Conservation (phyloP, 495 filamentous ascomycete genomes). For the Penicillium simplicissimum region DNA sequence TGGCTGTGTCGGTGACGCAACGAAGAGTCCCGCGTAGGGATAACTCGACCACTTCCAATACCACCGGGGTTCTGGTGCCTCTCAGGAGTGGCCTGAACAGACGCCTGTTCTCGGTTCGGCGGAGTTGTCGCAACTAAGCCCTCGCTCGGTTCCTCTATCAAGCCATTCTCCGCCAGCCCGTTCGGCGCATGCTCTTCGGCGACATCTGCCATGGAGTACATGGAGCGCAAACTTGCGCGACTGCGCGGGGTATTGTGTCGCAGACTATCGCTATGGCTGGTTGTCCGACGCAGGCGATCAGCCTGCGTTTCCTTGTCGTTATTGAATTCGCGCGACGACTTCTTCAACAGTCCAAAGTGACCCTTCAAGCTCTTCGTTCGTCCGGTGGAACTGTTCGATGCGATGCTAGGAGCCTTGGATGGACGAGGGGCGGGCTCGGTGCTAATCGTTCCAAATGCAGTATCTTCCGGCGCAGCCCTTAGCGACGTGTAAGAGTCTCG, state of each 20-base stretch:
- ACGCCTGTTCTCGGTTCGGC: slow-evolving; percentile 29
- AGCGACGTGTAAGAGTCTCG: slow-evolving; percentile 43
- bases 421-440: slow-evolving; percentile 42
- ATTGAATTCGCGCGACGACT: slow-evolving; percentile 40
- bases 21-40: slow-evolving; percentile 69
- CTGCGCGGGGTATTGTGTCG: slow-evolving; percentile 40
- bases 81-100: slow-evolving; percentile 32
- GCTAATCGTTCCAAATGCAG: slow-evolving; percentile 46
- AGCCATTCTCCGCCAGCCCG: slow-evolving; percentile 20
- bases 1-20: slow-evolving; percentile 54
- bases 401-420: slow-evolving; percentile 42
- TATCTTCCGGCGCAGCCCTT: slow-evolving; percentile 34
- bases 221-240: slow-evolving; percentile 44
- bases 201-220: slow-evolving; percentile 49
- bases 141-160: slow-evolving; percentile 24
- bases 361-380: slow-evolving; percentile 41
- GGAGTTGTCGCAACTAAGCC: slow-evolving; percentile 26
- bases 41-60: slow-evolving; percentile 52
- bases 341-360: slow-evolving; percentile 36
- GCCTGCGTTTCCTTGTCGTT: slow-evolving; percentile 37
- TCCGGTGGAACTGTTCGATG: slow-evolving; percentile 42
- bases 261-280: slow-evolving; percentile 40
- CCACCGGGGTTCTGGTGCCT: slow-evolving; percentile 39
- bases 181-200: slow-evolving; percentile 38
- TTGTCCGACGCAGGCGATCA: slow-evolving; percentile 40